Conservation (phyloP, 495 filamentous ascomycete species). For the Trichoderma erinaceum region DNA sequence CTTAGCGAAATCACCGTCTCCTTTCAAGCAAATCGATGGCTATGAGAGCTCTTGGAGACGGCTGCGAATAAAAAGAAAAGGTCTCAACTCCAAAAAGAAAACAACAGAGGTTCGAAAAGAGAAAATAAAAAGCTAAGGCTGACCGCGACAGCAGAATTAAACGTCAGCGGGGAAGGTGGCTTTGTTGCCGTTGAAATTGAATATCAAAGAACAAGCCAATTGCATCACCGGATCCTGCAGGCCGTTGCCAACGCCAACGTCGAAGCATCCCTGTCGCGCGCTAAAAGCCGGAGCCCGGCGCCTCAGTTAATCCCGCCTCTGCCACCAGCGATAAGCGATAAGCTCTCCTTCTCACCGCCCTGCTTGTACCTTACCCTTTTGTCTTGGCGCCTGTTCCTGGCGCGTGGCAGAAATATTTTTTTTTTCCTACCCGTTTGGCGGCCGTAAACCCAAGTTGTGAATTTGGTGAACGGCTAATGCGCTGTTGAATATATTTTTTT, state of each 20-base stretch:
- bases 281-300: neutral
- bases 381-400: neutral
- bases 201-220: neutral
- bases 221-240: neutral
- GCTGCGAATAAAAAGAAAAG: neutral
- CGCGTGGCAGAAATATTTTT: conserved; percentile 11
- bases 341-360: neutral
- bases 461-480: too few relatives aligned
- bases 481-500: too few relatives aligned
- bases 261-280: neutral
- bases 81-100: neutral
- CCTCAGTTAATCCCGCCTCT: neutral
- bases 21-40: neutral
- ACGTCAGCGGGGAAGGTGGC: too few relatives aligned
- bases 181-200: too few relatives aligned
- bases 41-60: neutral
- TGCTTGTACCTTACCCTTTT: neutral
- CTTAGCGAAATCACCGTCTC: too few relatives aligned
- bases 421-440: conserved; percentile 7
- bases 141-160: neutral
- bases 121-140: neutral
- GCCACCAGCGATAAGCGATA: neutral
- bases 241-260: conserved; percentile 4
- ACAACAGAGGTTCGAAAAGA: neutral
- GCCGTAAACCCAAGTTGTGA: too few relatives aligned